These are phyloP conservation scores for Fragilaria crotonensis DNA, from an alignment of 108 stramenopile species.

Conservation along the genomic window DNA sequence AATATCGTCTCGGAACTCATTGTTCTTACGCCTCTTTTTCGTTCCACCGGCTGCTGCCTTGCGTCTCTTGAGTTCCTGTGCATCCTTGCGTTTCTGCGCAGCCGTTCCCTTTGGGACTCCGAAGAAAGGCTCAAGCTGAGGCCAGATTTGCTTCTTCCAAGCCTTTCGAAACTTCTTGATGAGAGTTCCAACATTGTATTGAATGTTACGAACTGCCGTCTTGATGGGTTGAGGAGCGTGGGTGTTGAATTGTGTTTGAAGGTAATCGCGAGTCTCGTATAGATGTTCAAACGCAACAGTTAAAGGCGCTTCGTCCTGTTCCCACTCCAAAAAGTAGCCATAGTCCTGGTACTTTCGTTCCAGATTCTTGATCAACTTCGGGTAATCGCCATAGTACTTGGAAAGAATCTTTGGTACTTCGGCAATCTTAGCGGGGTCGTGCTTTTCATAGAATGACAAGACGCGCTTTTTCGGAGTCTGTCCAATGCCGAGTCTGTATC, in stretches of 20 bases:
- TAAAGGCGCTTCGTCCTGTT: conserved; percentile 80
- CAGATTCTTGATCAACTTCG: conserved; percentile 70
- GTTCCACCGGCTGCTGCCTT: conserved; percentile 29
- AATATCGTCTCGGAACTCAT: conserved; percentile 76
- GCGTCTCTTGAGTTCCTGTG: conserved; percentile 46
- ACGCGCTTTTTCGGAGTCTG: conserved; percentile 76
- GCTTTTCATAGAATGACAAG: conserved; percentile 86
- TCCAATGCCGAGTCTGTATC: conserved; percentile 73
- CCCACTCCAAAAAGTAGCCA: conserved; percentile 88
- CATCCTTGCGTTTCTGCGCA: conserved; percentile 75
- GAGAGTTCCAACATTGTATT: conserved; percentile 59
- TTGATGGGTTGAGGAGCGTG: conserved; percentile 68
- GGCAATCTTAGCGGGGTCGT: conserved; percentile 72
- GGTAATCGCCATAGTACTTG: conserved; percentile 88
- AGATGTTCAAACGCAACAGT: conserved; percentile 59
- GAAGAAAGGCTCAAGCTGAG: conserved; percentile 71
- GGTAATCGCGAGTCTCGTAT: conserved; percentile 42
- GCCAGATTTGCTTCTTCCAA: conserved; percentile 79
- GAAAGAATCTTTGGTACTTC: conserved; percentile 67
- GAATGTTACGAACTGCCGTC: conserved; percentile 68
- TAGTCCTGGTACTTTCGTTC: conserved; percentile 90
- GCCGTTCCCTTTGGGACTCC: conserved; percentile 69
- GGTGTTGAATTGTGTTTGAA: conserved; percentile 46
- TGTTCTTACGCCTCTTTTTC: conserved; percentile 45
- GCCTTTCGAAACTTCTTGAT: conserved; percentile 56